Base-by-base conservation (phyloP, 1,139 yeast species). In the Candida albicans region DNA sequence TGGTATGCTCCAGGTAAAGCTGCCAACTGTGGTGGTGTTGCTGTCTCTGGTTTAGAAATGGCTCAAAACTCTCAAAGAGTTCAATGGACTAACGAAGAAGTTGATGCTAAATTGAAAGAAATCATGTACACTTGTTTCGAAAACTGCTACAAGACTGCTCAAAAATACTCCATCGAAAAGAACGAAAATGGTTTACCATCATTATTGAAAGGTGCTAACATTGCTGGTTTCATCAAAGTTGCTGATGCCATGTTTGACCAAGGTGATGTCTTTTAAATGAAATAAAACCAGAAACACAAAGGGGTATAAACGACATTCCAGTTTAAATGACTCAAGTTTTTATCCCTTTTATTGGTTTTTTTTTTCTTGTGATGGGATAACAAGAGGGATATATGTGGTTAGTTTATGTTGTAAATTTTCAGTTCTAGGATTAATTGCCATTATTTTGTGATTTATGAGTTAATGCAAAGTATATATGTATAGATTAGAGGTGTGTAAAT, bases 1-100 rank as follows among this genome's bases (percentile, higher is more conserved):
- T 93, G 98, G 98, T 91, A 91, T 74, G 98, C 96, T 61, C 97
- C 97, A 67, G 98, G 98, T 73, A 93, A 93, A 82, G 97, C 97
- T 60, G 95, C 98, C 64, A 93, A 93, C 83, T 87, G 95, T 77
- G 98, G 98, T 77, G 99, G 98, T 83, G 99, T 93, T 61, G 96
- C 96, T 49, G 97, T 91, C 49, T 89, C 96, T 51, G 98, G 98
- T 67, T 82, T 93, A 58, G 99, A 93, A 79, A 93, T 93, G 98
- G 97, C 98, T 52, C 99, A 93, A 79, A 93, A 93, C 87, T 89
- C 97, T 49, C 95, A 86, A 69, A 87, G 98, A 78, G 82, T 84
- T 54, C 71, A 74, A 55, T 90, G 96, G 96, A 79, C 95, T 51
- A 59, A 81, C 50, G 96, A 88, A 75, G 89, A 87, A 75, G 97